These are phyloP conservation scores for Fraxinus cuspidata DNA, from an alignment of 257 asterid species.

Conservation along the genomic window DNA sequence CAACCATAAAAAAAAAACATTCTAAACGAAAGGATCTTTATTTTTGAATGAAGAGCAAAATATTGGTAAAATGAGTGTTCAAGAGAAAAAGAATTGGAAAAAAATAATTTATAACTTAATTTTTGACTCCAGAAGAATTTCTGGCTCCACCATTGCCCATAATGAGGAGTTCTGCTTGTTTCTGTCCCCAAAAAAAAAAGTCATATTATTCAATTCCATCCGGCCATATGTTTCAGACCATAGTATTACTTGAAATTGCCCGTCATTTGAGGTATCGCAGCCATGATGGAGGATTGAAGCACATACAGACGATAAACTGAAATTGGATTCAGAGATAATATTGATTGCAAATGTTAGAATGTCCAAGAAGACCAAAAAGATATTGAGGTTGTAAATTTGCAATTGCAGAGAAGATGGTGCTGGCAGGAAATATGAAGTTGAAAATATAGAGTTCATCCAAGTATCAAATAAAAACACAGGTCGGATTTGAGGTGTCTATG, in stretches of 20 bases:
- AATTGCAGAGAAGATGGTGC: slow-evolving; percentile 19
- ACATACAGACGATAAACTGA: slow-evolving; percentile 16
- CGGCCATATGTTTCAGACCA: too few relatives aligned
- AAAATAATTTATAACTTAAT: too few relatives aligned
- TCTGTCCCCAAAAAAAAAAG: too few relatives aligned
- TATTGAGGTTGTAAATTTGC: slow-evolving; percentile 2
- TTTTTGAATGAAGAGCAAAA: too few relatives aligned
- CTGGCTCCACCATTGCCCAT: too few relatives aligned
- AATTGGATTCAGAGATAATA: slow-evolving; percentile 24
- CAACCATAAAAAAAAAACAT: too few relatives aligned
- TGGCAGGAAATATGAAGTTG: slow-evolving; percentile 36
- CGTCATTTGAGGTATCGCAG: slow-evolving; percentile 44
- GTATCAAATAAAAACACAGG: neutral
- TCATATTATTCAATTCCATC: too few relatives aligned
- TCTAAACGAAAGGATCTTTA: too few relatives aligned
- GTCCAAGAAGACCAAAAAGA: slow-evolving; percentile 15
- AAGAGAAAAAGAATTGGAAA: too few relatives aligned
- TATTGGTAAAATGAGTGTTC: too few relatives aligned
- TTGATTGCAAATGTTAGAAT: slow-evolving; percentile 6
- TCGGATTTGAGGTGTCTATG: slow-evolving; percentile 13
- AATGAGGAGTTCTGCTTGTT: too few relatives aligned
- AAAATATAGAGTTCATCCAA: slow-evolving; percentile 37
- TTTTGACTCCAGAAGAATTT: too few relatives aligned
- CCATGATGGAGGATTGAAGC: slow-evolving; percentile 25
- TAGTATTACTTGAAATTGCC: slow-evolving; percentile 26